phyloP scores from a whole-genome alignment of 2,329 filamentous ascomycete species.

The Bipolaris bicolor region DNA sequence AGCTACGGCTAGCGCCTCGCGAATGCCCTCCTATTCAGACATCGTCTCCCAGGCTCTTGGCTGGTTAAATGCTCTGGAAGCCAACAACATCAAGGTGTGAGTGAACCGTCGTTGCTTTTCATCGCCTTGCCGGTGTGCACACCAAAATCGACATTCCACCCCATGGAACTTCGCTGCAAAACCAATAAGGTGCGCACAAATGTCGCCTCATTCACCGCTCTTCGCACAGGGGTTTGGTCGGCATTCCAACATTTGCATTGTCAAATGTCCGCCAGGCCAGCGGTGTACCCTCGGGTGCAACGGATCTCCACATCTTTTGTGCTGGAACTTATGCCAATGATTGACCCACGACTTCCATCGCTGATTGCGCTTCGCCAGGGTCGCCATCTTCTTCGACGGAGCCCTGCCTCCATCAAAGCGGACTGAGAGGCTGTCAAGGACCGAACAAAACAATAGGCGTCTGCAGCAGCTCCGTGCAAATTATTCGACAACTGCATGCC shows the following conservation, averaged over 20 bases:
- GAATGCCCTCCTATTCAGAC: constrained; percentile 60
- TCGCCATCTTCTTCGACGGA: constrained; percentile 84
- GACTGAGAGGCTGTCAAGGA: constrained; percentile 64
- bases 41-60: constrained; percentile 60
- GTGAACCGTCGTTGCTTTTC: constrained; percentile 30
- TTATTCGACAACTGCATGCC: constrained; percentile 33
- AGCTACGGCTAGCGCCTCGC: constrained; percentile 32
- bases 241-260: constrained; percentile 7
- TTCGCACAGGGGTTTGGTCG: constrained; percentile 8
- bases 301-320: constrained; percentile 20
- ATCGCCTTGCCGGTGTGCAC: constrained; percentile 15
- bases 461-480: constrained; percentile 58
- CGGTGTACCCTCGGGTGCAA: constrained; percentile 17
- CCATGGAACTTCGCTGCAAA: constrained; percentile 3
- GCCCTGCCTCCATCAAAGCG: constrained; percentile 73
- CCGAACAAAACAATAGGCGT: constrained; percentile 63
- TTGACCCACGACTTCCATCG: constrained; percentile 22
- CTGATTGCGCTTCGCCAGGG: constrained; percentile 31
- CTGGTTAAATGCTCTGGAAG: constrained; percentile 68
- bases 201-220: constrained; percentile 15
- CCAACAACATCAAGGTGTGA: constrained; percentile 68
- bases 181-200: constrained; percentile 24
- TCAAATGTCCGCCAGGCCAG: constrained; percentile 8
- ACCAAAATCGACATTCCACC: constrained; percentile 9
- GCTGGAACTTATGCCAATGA: constrained; percentile 14